phyloP scores from a whole-genome alignment of 2,329 filamentous ascomycete species.

The Phyllosticta citribraziliensis region DNA sequence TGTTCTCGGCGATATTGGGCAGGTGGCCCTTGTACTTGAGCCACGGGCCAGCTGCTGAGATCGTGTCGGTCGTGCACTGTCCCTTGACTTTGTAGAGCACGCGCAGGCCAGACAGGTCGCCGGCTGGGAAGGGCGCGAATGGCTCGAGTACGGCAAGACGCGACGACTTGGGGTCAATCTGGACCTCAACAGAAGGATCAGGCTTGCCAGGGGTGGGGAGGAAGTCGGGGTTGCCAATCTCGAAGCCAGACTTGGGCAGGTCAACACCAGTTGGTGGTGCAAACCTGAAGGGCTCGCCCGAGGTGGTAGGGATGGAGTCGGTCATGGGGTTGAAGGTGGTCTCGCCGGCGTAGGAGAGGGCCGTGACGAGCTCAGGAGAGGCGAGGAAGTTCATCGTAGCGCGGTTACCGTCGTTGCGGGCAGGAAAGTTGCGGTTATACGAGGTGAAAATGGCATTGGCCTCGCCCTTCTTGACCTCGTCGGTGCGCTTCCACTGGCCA shows the following conservation, averaged over 20 bases:
- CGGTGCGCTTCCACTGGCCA: constrained; percentile 89
- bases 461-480: constrained; percentile 74
- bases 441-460: constrained; percentile 91
- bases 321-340: constrained; percentile 96
- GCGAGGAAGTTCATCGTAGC: constrained; percentile 98
- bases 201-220: constrained; percentile 62
- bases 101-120: constrained; percentile 65
- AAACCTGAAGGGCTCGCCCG: constrained; percentile 78
- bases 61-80: constrained; percentile 98
- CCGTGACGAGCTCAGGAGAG: constrained; percentile 91
- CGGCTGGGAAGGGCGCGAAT: constrained; percentile 70
- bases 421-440: constrained; percentile 97
- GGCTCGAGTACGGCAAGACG: constrained; percentile 87
- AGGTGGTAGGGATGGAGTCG: constrained; percentile 69
- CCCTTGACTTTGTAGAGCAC: constrained; percentile 95
- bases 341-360: constrained; percentile 83
- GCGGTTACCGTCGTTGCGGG: constrained; percentile 92
- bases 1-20: constrained; percentile 96
- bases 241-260: constrained; percentile 65
- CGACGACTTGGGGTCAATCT: constrained; percentile 77
- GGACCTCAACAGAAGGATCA: constrained; percentile 59
- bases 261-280: constrained; percentile 55
- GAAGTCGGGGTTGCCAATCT: constrained; percentile 64
- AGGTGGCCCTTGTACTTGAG: constrained; percentile 99
- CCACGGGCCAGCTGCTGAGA: constrained; percentile 93